Evolutionary conservation across 129 eudicot genomes (phyloP).

Genomic region (carrot (Daucus carota)): DNA sequence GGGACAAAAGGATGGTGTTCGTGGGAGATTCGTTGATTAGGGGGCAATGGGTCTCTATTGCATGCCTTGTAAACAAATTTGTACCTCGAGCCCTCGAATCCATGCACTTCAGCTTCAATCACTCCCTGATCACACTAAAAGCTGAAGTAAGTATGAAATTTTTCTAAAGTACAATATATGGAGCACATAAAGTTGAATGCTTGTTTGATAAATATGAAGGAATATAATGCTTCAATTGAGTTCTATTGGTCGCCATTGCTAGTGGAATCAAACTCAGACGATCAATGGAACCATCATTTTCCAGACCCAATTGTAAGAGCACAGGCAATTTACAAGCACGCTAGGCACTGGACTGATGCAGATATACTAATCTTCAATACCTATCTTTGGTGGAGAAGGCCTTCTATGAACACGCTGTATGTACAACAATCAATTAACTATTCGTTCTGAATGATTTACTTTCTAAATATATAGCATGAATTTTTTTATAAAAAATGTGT

Average conservation of each 20-base stretch:
- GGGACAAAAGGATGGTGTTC: slow-evolving; percentile 51
- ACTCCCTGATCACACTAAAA: slow-evolving; percentile 45
- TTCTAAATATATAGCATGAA: no score
- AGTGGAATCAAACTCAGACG: slow-evolving; percentile 68
- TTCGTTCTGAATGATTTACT: no score
- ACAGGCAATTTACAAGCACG: slow-evolving; percentile 55
- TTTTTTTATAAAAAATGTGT: no score
- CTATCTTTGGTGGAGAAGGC: slow-evolving; percentile 44
- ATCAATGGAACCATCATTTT: slow-evolving; percentile 42
- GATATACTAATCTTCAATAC: slow-evolving; percentile 52
- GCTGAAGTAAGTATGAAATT: slow-evolving; percentile 35
- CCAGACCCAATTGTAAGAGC: slow-evolving; percentile 41
- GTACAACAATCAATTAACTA: not conserved
- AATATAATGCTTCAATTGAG: slow-evolving; percentile 57
- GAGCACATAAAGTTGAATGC: not conserved
- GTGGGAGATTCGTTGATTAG: slow-evolving; percentile 70
- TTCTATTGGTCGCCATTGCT: slow-evolving; percentile 70
- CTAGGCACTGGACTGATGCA: slow-evolving; percentile 54
- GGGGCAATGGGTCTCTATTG: slow-evolving; percentile 62
- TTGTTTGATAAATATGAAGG: slow-evolving; percentile 25
- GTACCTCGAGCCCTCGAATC: slow-evolving; percentile 32
- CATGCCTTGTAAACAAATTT: slow-evolving; percentile 44
- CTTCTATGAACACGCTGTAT: slow-evolving; percentile 44
- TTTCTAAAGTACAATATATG: slow-evolving; percentile 1
- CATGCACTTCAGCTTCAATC: slow-evolving; percentile 34